These are phyloP conservation scores for Monilinia aucupariae DNA, from an alignment of 2,329 filamentous ascomycete genomes.

Conservation along the genomic window DNA sequence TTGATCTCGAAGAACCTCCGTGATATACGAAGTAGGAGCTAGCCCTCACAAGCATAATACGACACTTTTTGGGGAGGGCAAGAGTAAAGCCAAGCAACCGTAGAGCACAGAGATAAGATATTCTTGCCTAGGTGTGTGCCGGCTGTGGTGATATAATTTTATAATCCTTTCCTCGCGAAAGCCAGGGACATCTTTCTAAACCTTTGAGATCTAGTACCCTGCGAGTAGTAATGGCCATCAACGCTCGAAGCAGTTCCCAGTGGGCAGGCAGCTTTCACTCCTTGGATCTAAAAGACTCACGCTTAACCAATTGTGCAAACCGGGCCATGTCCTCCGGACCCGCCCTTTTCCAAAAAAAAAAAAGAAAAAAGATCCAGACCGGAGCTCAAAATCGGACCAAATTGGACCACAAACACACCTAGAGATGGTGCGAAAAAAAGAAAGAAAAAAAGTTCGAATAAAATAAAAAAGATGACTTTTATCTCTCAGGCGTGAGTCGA, in stretches of 20 bases:
- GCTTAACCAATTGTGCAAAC: background rate
- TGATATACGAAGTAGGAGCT: too few relatives aligned
- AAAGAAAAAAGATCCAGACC: background rate
- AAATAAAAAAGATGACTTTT: background rate
- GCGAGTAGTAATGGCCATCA: background rate
- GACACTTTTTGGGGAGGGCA: too few relatives aligned
- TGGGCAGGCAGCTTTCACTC: background rate
- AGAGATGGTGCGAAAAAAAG: background rate
- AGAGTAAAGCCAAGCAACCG: too few relatives aligned
- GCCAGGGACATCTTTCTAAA: background rate
- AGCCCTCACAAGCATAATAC: too few relatives aligned
- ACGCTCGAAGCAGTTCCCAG: background rate
- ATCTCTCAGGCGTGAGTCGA: slow-evolving; percentile 10
- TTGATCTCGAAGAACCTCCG: too few relatives aligned
- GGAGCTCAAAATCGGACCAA: background rate
- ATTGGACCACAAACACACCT: too few relatives aligned
- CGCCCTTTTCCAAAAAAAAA: background rate
- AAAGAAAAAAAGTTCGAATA: background rate
- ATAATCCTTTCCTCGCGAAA: too few relatives aligned
- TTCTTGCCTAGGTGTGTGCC: too few relatives aligned
- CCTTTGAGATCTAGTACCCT: background rate
- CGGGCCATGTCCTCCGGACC: background rate
- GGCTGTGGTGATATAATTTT: too few relatives aligned
- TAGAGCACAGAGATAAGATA: too few relatives aligned
- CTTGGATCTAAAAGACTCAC: background rate